Base-by-base conservation (phyloP, 164 flowering plant species). In the Macadamia tetraphylla region DNA sequence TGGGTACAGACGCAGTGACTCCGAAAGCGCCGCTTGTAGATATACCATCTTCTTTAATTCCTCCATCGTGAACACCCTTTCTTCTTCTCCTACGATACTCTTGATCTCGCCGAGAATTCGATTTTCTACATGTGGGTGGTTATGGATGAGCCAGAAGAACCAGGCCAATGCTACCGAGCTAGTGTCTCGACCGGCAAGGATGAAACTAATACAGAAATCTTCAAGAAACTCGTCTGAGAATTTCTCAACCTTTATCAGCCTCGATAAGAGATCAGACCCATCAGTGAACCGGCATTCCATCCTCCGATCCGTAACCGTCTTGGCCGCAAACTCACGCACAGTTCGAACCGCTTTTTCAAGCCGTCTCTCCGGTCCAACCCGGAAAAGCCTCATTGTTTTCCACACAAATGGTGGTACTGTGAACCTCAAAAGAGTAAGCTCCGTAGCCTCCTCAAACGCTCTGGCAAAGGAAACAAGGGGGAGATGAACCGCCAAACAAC, bases 171-270 rank as follows among this genome's bases (percentile, higher is more conserved):
- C 92, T 3, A 88, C 92, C 0, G 92, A 86, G 74, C 84, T 82
- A 0, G 96, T 90, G 85, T 90, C 96, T 5, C 92, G 70, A 15
- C 96, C 96, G 1, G 96, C 96, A 10, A 90, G 67, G 53, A 88
- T 85, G 64, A 90, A 84, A 40, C 87, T 88, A 30, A 87, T 77
- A 74, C 89, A 84, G 63, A 90, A 83, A 66, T 90, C 96, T 65
- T 69, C 71, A 1, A 85, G 73, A 49, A 78, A 83, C 73, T 73
- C 72, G 29, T 80, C 80, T 0, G 85, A 67, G 62, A 79, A 79
- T 6, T 63, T 8, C 14, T 72, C 29, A 5, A 62, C 70, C 32
- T 78, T 76, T 42, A 85, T 78, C 32, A 89, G 79, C 42, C 81
- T 78, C 9, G 92, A 86, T 58, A 89, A 58, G 31, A 89, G 83